Percentiles rank a stretch among this genome's conserved stretches.
These are phyloP conservation scores for Fusarium brevicatenulatum DNA, from an alignment of 2,329 filamentous ascomycete species.

Conservation along the genomic window DNA sequence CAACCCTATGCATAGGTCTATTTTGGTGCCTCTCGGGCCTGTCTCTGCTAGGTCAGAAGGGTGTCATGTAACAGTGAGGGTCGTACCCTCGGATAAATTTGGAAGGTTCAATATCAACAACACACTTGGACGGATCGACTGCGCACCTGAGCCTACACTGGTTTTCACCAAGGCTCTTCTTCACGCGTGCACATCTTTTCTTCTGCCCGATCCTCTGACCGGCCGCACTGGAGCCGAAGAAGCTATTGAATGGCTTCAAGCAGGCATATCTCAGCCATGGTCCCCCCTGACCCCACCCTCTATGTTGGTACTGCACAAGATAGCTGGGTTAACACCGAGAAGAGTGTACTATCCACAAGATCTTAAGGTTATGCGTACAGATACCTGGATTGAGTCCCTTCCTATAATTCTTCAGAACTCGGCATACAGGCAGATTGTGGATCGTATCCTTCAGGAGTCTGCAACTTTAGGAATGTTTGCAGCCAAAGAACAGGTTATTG, in stretches of 20 bases:
- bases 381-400: constrained; percentile 44
- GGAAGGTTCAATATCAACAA: constrained; percentile 64
- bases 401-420: constrained; percentile 50
- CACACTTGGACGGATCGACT: constrained; percentile 64
- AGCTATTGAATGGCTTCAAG: constrained; percentile 60
- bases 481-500: constrained; percentile 16
- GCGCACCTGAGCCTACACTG: constrained; percentile 64
- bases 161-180: constrained; percentile 66
- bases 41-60: constrained; percentile 18
- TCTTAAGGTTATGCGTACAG: constrained; percentile 49
- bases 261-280: constrained; percentile 63
- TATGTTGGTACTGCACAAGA: constrained; percentile 6
- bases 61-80: constrained; percentile 43
- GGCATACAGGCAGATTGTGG: constrained; percentile 47
- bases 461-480: constrained; percentile 39
- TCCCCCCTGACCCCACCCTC: constrained; percentile 41
- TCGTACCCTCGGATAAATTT: constrained; percentile 52
- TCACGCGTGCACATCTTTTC: constrained; percentile 69
- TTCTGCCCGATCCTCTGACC: constrained; percentile 67
- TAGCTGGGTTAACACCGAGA: constrained; percentile 44
- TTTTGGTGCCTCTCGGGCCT: constrained; percentile 64
- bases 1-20: constrained; percentile 56
- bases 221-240: constrained; percentile 70
- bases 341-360: constrained; percentile 52
- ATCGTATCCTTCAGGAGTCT: constrained; percentile 47